Evolutionary conservation across 495 filamentous ascomycete species (phyloP).

Genomic region (Penicillium maclennaniae): DNA sequence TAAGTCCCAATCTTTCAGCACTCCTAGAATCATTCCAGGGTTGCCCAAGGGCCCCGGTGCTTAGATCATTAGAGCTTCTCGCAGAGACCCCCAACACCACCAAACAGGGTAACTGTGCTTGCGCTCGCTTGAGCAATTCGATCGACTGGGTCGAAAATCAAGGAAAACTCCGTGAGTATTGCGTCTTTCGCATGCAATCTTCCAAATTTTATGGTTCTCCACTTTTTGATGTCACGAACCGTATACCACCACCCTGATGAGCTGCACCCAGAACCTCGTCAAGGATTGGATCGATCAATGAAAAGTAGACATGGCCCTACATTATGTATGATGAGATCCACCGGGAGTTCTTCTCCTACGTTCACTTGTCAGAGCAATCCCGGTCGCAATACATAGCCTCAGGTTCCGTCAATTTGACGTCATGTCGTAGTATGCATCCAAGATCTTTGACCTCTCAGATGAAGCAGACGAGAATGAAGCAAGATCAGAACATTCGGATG

Average conservation of each 20-base stretch:
- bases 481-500: too few relatives aligned
- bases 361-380: neutral
- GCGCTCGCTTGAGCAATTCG: neutral
- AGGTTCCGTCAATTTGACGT: conserved; percentile 22
- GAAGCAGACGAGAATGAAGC: too few relatives aligned
- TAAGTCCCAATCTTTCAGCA: neutral
- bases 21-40: neutral
- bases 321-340: neutral
- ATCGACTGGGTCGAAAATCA: neutral
- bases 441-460: too few relatives aligned
- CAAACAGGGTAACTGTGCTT: too few relatives aligned
- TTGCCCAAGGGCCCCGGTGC: neutral
- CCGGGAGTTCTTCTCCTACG: neutral
- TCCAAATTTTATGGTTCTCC: neutral
- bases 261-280: neutral
- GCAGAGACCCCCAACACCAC: too few relatives aligned
- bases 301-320: neutral
- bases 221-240: conserved; percentile 4
- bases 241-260: conserved; percentile 1
- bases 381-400: conserved; percentile 24
- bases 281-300: neutral
- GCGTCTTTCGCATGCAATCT: neutral
- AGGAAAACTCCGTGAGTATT: neutral
- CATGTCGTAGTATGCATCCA: conserved; percentile 1
- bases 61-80: too few relatives aligned